Conservation (phyloP, 2,329 filamentous ascomycete genomes). For the Monosporascus sp. region DNA sequence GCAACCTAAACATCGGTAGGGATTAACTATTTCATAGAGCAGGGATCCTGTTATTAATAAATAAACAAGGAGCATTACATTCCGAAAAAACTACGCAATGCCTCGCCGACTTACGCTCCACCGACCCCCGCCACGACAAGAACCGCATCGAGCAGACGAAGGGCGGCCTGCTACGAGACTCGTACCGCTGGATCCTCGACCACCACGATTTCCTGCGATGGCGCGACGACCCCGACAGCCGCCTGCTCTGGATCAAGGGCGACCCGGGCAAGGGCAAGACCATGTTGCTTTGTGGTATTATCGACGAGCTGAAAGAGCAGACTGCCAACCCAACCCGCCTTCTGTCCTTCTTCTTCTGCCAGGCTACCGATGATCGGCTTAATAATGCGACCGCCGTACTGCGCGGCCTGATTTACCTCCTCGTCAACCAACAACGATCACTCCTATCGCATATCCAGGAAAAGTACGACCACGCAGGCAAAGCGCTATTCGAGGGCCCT, state of each 20-base stretch:
- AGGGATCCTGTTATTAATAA: no score
- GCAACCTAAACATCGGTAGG: no score
- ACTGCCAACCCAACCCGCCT: background rate
- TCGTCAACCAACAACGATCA: slow-evolving; percentile 19
- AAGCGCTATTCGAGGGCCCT: slow-evolving; percentile 28
- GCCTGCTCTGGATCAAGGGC: no score
- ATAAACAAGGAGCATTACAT: no score
- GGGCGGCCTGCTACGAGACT: no score
- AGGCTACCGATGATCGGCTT: slow-evolving; percentile 21
- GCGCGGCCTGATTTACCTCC: slow-evolving; percentile 25
- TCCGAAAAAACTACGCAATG: no score
- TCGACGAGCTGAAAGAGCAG: slow-evolving; percentile 24
- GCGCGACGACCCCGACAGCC: no score
- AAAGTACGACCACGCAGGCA: slow-evolving; percentile 25
- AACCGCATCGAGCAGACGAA: slow-evolving; percentile 19
- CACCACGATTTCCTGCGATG: no score
- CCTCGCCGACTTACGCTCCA: no score
- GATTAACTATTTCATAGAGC: no score
- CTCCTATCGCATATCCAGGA: slow-evolving; percentile 30
- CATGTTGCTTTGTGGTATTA: slow-evolving; percentile 35
- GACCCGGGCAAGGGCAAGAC: slow-evolving; percentile 44
- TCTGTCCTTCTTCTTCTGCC: slow-evolving; percentile 29
- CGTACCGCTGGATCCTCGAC: no score
- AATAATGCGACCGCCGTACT: slow-evolving; percentile 27
- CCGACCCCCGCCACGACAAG: no score